Evolutionary conservation across 768 basidiomycete species (phyloP).

Genomic region (Hygrophoropsis aurantiaca): DNA sequence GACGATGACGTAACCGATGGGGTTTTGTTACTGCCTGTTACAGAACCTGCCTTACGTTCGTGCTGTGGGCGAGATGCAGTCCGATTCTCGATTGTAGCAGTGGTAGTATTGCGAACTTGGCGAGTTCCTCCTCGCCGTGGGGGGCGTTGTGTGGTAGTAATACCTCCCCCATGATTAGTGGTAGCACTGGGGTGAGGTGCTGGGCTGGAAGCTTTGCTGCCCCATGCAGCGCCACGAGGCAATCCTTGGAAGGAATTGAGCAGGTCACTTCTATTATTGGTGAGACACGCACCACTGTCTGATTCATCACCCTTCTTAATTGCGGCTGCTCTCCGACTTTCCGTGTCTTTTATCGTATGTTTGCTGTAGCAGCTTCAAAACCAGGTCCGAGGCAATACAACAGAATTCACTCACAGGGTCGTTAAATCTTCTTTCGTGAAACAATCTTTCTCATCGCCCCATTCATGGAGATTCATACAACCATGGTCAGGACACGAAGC

Average conservation of each 20-base stretch:
- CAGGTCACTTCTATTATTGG: no score
- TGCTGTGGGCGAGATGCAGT: slow-evolving; percentile 32
- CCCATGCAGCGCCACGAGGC: slow-evolving; percentile 71
- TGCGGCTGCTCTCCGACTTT: slow-evolving; percentile 54
- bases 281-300: slow-evolving; percentile 37
- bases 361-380: slow-evolving; percentile 49
- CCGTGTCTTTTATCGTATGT: slow-evolving; percentile 90
- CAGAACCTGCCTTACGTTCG: slow-evolving; percentile 43
- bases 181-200: slow-evolving; percentile 14
- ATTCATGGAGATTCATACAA: slow-evolving; percentile 96
- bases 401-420: slow-evolving; percentile 63
- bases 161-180: slow-evolving; percentile 14
- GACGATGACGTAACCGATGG: slow-evolving; percentile 52
- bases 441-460: slow-evolving; percentile 98
- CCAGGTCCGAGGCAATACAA: slow-evolving; percentile 6
- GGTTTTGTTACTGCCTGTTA: slow-evolving; percentile 35
- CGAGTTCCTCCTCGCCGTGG: slow-evolving; percentile 48
- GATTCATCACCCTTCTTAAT: slow-evolving; percentile 63
- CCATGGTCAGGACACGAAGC: slow-evolving; percentile 80
- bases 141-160: slow-evolving; percentile 33
- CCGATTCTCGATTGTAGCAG: slow-evolving; percentile 36
- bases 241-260: slow-evolving; percentile 25
- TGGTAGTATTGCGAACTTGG: slow-evolving; percentile 42
- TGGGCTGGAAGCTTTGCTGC: slow-evolving; percentile 38
- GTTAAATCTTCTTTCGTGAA: slow-evolving; percentile 96